These are phyloP conservation scores for Lactifluus piperatus DNA, from an alignment of 768 basidiomycete genomes.

Conservation along the genomic window DNA sequence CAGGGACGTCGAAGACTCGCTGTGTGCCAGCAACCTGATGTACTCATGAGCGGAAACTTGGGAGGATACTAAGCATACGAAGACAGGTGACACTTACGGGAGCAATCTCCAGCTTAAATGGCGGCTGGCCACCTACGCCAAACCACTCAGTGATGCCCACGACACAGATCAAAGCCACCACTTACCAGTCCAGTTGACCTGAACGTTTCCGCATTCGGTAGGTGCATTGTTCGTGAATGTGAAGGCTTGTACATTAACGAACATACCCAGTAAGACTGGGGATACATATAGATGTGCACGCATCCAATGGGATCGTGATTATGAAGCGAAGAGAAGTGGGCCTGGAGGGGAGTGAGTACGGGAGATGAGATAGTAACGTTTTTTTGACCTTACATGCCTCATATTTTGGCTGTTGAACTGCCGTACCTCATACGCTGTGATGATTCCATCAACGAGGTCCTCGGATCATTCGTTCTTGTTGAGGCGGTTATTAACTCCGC, in stretches of 20 bases:
- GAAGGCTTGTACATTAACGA: constrained; percentile 30
- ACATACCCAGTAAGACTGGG: not conserved
- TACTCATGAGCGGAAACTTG: not conserved
- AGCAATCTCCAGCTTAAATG: constrained; percentile 5
- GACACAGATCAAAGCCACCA: not conserved
- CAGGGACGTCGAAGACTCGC: constrained; percentile 45
- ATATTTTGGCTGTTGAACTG: constrained; percentile 95
- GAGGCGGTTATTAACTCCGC: constrained; percentile 93
- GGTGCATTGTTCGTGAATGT: constrained; percentile 35
- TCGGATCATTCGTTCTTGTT: constrained; percentile 77
- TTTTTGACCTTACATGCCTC: too few relatives aligned
- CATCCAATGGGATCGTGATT: not conserved
- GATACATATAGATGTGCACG: not conserved
- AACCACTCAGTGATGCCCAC: not conserved
- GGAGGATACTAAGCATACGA: not conserved
- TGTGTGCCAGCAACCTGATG: constrained; percentile 31
- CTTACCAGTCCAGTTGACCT: too few relatives aligned
- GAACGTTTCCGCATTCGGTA: constrained; percentile 27
- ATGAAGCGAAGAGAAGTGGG: too few relatives aligned
- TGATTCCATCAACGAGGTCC: constrained; percentile 60
- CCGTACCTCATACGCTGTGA: constrained; percentile 88
- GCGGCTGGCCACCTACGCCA: constrained; percentile 10
- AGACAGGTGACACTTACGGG: constrained; percentile 2
- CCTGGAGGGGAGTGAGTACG: not conserved
- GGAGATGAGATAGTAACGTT: too few relatives aligned